Evolutionary conservation across 2,329 filamentous ascomycete genomes (phyloP).

Genomic region (Microdochium bolleyi): DNA sequence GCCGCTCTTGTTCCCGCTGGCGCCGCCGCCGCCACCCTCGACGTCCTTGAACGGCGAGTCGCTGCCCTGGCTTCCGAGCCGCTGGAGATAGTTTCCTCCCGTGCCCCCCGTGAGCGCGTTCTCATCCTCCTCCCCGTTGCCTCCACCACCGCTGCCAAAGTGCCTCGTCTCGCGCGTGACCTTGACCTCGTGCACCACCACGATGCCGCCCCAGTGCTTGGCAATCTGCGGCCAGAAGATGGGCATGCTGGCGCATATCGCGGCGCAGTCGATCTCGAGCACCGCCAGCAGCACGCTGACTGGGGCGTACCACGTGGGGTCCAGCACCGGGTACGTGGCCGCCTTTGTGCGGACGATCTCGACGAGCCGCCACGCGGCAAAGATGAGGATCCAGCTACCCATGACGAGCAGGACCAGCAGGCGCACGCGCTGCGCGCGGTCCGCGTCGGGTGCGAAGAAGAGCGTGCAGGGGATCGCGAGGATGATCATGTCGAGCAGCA

Average conservation of each 20-base stretch:
- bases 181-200: neutral
- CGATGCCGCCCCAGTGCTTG: neutral
- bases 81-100: neutral
- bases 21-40: neutral
- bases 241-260: constrained; percentile 1
- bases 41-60: neutral
- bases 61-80: neutral
- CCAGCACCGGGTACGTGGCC: neutral
- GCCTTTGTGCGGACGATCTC: neutral
- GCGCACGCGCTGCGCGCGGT: constrained; percentile 13
- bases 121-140: neutral
- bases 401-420: constrained; percentile 20
- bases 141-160: neutral
- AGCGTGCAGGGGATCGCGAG: constrained; percentile 22
- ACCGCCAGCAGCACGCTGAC: neutral
- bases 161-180: neutral
- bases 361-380: neutral
- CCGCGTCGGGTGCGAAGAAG: constrained; percentile 10
- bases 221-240: neutral
- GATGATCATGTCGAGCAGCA: constrained; percentile 22
- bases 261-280: constrained; percentile 1
- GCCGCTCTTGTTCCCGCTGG: neutral
- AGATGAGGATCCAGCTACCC: constrained; percentile 7
- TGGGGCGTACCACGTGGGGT: neutral
- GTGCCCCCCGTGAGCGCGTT: neutral